phyloP scores from a whole-genome alignment of 2,329 filamentous ascomycete genomes.

The Neofusicoccum laricinum region DNA sequence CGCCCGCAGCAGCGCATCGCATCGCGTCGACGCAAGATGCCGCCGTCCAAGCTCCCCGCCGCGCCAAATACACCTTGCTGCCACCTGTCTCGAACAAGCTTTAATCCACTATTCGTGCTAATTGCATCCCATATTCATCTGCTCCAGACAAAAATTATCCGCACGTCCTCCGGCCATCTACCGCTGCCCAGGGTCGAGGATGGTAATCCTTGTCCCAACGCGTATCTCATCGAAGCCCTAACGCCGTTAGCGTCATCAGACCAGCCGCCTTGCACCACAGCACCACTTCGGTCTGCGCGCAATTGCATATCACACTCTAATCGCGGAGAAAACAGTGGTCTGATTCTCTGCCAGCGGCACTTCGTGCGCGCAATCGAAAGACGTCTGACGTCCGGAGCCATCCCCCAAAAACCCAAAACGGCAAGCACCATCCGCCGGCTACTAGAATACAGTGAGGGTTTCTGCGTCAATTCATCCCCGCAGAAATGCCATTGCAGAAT shows the following conservation, averaged over 20 bases:
- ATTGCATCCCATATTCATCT: neutral
- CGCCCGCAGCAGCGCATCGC: neutral
- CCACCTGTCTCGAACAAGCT: neutral
- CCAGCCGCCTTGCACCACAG: neutral
- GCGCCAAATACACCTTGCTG: neutral
- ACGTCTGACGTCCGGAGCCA: neutral
- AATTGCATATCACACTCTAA: neutral
- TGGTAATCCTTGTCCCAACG: neutral
- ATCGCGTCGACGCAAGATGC: neutral
- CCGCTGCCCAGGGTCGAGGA: neutral
- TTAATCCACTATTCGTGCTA: neutral
- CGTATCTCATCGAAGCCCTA: neutral
- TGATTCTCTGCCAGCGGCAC: conserved; percentile 5
- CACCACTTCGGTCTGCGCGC: neutral
- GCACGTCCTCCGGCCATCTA: neutral
- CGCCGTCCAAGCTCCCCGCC: neutral
- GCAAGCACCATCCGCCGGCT: conserved; percentile 11
- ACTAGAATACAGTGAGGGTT: conserved; percentile 17
- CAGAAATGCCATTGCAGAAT: conserved; percentile 14
- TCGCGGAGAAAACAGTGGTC: conserved; percentile 3
- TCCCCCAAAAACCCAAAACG: conserved; percentile 9
- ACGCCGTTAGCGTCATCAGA: neutral
- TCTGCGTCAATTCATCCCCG: conserved; percentile 14
- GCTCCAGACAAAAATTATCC: neutral
- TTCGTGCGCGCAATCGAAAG: neutral